Percentiles rank a stretch among this genome's conserved stretches.
phyloP scores from a whole-genome alignment of 768 basidiomycete genomes.

The Leccinum pellstonianum region DNA sequence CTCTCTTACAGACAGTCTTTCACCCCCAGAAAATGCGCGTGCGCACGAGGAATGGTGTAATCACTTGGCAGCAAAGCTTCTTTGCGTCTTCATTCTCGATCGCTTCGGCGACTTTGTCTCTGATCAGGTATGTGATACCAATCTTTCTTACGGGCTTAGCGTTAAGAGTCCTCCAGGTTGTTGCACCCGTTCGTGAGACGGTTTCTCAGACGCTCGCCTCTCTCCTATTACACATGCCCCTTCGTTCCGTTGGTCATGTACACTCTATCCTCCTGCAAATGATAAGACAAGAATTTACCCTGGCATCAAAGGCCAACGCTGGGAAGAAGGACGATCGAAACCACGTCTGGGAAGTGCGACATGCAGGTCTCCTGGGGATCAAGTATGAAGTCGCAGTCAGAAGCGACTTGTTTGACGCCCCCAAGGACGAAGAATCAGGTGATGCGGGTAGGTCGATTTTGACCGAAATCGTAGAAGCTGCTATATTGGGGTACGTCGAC shows the following conservation, averaged over 20 bases:
- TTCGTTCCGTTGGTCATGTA: constrained; percentile 73
- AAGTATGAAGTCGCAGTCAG: constrained; percentile 98
- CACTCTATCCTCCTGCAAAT: constrained; percentile 85
- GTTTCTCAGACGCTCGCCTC: constrained; percentile 93
- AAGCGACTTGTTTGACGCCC: constrained; percentile 65
- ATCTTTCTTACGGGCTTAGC: background rate
- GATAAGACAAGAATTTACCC: constrained; percentile 83
- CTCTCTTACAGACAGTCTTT: constrained; percentile 45
- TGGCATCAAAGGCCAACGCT: constrained; percentile 36
- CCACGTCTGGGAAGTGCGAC: constrained; percentile 95
- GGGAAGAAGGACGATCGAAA: constrained; percentile 38
- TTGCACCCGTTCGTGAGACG: constrained; percentile 95
- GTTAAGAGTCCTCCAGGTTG: constrained; percentile 48
- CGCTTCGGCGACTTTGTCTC: constrained; percentile 98
- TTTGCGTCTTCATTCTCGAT: constrained; percentile 90
- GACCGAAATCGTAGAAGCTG: constrained; percentile 83
- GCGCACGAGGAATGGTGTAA: constrained; percentile 89
- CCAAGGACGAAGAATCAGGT: constrained; percentile 35
- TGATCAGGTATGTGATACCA: constrained; percentile 58
- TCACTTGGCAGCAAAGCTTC: constrained; percentile 76
- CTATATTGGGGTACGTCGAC: constrained; percentile 72
- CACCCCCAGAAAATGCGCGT: constrained; percentile 56
- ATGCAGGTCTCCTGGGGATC: constrained; percentile 95
- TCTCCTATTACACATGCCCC: constrained; percentile 84
- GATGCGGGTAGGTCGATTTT: constrained; percentile 57